Percentiles rank a stretch among this genome's conserved stretches.
phyloP scores from a whole-genome alignment of 73 alveolate genomes.

The Symbiodinium natans region DNA sequence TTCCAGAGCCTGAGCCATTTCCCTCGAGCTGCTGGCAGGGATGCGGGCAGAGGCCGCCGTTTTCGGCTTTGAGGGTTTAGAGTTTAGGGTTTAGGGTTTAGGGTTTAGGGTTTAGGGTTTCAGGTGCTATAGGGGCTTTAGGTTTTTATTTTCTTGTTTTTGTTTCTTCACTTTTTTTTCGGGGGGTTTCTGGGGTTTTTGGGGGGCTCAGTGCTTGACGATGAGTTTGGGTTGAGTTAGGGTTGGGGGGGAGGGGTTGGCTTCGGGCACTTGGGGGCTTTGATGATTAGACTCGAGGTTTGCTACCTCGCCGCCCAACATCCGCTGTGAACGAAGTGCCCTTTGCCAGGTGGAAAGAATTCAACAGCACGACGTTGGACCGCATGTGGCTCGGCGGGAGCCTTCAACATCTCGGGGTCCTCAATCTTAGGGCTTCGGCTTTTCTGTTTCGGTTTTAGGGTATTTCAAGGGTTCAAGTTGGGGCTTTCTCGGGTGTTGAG shows the following conservation, averaged over 20 bases:
- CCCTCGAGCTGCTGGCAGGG: constrained; percentile 45
- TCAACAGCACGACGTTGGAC: constrained; percentile 80
- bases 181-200: no score
- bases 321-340: not conserved
- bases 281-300: no score
- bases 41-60: constrained; percentile 5
- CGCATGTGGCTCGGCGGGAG: constrained; percentile 26
- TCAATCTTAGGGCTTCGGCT: not conserved
- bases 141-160: not conserved
- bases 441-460: not conserved
- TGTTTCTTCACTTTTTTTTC: no score
- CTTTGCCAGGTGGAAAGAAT: constrained; percentile 60
- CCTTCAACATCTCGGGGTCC: not conserved
- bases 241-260: not conserved
- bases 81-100: no score
- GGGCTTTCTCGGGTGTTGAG: not conserved
- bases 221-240: not conserved
- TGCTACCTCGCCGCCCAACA: no score
- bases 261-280: no score
- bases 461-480: not conserved
- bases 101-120: no score
- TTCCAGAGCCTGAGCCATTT: not conserved
- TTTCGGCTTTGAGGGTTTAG: no score
- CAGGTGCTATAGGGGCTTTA: not conserved
- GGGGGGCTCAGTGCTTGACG: no score